These are phyloP conservation scores for Condylostoma magnum DNA, from an alignment of 169 alveolate species.

Conservation along the genomic window DNA sequence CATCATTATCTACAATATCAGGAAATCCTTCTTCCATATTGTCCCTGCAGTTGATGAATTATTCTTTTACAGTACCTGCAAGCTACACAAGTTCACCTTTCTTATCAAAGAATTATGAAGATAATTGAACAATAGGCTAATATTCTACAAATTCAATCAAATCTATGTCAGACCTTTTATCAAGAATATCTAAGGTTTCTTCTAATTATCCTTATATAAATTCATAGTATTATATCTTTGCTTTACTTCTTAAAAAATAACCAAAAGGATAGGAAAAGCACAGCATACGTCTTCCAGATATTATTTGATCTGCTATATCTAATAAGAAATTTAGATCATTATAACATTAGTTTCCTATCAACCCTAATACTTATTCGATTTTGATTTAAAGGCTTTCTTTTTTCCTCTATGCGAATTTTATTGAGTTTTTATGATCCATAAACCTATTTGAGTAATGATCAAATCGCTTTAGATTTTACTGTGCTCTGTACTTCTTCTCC, in stretches of 20 bases:
- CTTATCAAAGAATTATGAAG: conserved; percentile 21
- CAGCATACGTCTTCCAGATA: conserved; percentile 26
- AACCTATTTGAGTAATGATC: conserved; percentile 35
- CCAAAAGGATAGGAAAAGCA: conserved; percentile 39
- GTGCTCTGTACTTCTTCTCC: background rate
- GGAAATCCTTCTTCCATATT: conserved; percentile 45
- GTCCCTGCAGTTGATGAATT: conserved; percentile 26
- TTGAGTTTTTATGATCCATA: conserved; percentile 30
- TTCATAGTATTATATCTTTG: conserved; percentile 34
- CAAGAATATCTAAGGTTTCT: conserved; percentile 23
- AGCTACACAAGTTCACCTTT: conserved; percentile 24
- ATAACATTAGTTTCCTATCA: background rate
- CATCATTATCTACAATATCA: conserved; percentile 28
- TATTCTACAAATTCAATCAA: background rate
- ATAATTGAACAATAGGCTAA: background rate
- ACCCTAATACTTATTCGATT: background rate
- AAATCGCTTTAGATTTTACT: background rate
- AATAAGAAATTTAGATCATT: conserved; percentile 24
- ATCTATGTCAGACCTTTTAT: conserved; percentile 32
- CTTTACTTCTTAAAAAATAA: background rate
- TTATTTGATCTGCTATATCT: conserved; percentile 29
- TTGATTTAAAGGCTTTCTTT: background rate
- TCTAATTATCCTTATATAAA: conserved; percentile 34
- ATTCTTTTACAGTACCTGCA: conserved; percentile 27
- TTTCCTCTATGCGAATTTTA: conserved; percentile 32